Evolutionary conservation across 805 yeast genomes (phyloP), one percentile per base, ranked within the genome.

Genomic region (Kodamaea sagamina): DNA sequence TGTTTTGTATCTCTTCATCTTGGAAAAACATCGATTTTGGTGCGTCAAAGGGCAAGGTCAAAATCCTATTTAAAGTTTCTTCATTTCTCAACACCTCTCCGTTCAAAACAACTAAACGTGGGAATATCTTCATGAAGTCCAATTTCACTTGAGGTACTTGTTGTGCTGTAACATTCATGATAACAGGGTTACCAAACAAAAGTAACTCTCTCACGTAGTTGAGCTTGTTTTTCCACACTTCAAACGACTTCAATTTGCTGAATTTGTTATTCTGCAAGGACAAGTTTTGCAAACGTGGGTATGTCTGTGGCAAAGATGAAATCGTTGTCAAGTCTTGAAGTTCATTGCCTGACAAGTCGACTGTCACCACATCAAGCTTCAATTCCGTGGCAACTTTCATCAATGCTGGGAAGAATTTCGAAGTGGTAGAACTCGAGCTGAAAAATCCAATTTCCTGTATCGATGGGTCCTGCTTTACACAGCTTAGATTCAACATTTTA

Each of bases 331-430:
- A 72, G 54, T 88, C 95, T 18, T 66, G 63, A 29, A 93, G 62
- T 43, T 74, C 73, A 60, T 68, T 93, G 37, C 53, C 51, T 4
- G 90, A 78, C 26, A 89, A 62, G 60, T 83, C 86, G 6, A 90
- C 78, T 44, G 89, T 82, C 22, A 82, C 84, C 3, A 89, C 84
- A 19, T 78, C 80, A n/a, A 71, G 48, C 43, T 70, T 69, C 41
- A 65, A 49, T 41, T 78, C 78, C 3, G 70, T 65, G 1, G 96
- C 96, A 6, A 92, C 64, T 58, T 84, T 86, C 85, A 92, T 79
- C 50, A 93, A 66, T 0, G 98, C 98, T 8, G 89, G 85, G 61
- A 92, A 89, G 76, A 89, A 83, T 62, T 92, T 93, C 10, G 90
- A 75, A 25, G 83, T 75, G 1, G 87, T 80, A 8, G 80, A 63